These are phyloP conservation scores for Ogataea pilisensis DNA, from an alignment of 805 yeast species.

Conservation along the genomic window DNA sequence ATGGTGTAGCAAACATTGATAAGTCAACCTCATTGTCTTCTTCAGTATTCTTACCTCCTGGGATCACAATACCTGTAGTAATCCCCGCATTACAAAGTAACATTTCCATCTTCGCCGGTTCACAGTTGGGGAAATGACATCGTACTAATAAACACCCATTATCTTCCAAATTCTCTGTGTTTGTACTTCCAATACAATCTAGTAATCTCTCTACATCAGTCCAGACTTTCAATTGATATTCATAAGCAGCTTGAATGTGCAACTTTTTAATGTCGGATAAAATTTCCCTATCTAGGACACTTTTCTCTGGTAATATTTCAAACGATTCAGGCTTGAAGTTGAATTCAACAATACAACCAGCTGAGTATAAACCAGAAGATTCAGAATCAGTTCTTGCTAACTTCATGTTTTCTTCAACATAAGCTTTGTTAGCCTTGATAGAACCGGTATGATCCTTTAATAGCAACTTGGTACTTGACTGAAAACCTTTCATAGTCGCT, in stretches of 20 bases:
- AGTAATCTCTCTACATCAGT: constrained; percentile 20
- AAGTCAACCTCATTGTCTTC: not conserved
- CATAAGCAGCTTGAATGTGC: constrained; percentile 16
- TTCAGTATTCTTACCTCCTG: not conserved
- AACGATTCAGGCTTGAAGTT: constrained; percentile 30
- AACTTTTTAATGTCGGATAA: constrained; percentile 34
- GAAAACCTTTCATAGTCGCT: constrained; percentile 33
- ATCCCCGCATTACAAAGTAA: constrained; percentile 59
- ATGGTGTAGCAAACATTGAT: not conserved
- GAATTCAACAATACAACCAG: constrained; percentile 61
- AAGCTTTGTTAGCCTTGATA: constrained; percentile 20
- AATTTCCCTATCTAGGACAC: constrained; percentile 43
- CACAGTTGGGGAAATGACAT: constrained; percentile 70
- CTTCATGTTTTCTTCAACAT: constrained; percentile 30
- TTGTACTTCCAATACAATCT: constrained; percentile 32
- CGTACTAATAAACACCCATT: constrained; percentile 34
- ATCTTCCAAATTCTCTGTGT: constrained; percentile 47
- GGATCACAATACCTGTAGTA: constrained; percentile 47
- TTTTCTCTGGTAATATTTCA: constrained; percentile 26
- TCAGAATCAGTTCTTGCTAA: constrained; percentile 34
- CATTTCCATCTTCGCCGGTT: constrained; percentile 49
- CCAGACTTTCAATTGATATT: constrained; percentile 15
- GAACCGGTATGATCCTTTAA: constrained; percentile 15
- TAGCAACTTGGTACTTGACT: constrained; percentile 21
- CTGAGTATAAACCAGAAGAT: constrained; percentile 14